Evolutionary conservation across 106 monocot species (phyloP).

Genomic region (Dendrobium huoshanense): DNA sequence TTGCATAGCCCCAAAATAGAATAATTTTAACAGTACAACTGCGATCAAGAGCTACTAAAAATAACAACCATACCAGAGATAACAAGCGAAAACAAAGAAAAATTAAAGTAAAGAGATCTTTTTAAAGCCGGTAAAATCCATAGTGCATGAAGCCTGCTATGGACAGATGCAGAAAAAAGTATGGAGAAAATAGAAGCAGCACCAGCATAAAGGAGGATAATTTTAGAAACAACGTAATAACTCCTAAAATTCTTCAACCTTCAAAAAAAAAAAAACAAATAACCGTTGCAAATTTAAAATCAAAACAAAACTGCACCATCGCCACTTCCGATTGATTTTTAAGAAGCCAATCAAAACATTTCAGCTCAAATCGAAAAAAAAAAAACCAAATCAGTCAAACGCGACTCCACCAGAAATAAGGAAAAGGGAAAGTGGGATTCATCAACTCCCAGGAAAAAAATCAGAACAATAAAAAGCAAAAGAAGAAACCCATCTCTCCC

Average conservation of each 20-base stretch:
- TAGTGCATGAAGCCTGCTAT: not conserved
- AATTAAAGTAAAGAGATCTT: not conserved
- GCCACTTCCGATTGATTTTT: not conserved
- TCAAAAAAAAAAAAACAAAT: not conserved
- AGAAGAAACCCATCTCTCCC: not conserved
- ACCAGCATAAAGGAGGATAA: not conserved
- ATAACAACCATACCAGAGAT: not conserved
- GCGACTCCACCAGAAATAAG: not conserved
- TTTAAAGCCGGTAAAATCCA: not conserved
- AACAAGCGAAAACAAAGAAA: not conserved
- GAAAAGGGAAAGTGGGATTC: not conserved
- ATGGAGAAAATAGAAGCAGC: not conserved
- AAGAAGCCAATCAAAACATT: slow-evolving; percentile 3
- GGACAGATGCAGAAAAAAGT: not conserved
- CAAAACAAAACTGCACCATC: not conserved
- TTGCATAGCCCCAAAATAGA: not conserved
- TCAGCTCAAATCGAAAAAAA: slow-evolving; percentile 4
- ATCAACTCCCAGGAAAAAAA: not conserved
- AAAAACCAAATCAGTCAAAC: slow-evolving; percentile 5
- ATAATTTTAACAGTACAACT: not conserved
- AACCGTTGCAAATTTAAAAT: not conserved
- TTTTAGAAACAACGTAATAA: not conserved
- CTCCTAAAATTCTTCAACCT: slow-evolving; percentile 1
- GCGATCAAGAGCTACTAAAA: not conserved
- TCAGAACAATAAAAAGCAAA: slow-evolving; percentile 4